These are phyloP conservation scores for Aspergillus sp. DNA, from an alignment of 2,329 filamentous ascomycete species.

Conservation along the genomic window DNA sequence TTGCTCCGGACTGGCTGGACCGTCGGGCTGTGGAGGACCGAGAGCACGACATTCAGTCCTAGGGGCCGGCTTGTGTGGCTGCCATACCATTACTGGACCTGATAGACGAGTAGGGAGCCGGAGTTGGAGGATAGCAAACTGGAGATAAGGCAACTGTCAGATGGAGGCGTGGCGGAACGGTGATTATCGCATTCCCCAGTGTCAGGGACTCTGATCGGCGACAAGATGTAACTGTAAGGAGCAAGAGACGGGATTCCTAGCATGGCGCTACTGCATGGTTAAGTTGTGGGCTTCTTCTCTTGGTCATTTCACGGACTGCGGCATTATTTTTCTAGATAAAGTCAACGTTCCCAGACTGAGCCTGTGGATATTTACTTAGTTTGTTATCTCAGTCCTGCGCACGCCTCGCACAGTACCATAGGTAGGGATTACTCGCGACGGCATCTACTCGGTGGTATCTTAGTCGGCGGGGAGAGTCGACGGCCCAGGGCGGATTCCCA, in stretches of 20 bases:
- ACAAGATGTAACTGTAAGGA: not conserved
- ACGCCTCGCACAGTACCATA: not conserved
- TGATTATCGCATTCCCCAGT: not conserved
- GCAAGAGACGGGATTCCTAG: not conserved
- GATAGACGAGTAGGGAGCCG: not conserved
- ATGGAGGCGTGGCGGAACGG: not conserved
- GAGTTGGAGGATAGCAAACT: too few species aligned
- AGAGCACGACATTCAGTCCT: not conserved
- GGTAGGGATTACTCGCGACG: not conserved
- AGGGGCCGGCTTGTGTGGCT: not conserved
- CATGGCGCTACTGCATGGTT: conserved; percentile 7
- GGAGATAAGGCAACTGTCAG: too few species aligned
- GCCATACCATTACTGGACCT: not conserved
- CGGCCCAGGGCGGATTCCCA: not conserved
- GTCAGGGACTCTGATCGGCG: not conserved
- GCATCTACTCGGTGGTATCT: too few species aligned
- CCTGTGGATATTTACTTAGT: not conserved
- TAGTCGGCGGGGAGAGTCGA: not conserved
- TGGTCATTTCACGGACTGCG: not conserved
- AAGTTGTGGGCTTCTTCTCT: not conserved
- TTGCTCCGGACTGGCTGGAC: conserved; percentile 30
- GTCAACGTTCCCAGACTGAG: not conserved
- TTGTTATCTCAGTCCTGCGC: not conserved
- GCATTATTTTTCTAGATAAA: not conserved
- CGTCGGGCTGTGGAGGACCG: not conserved